Evolutionary conservation across 495 filamentous ascomycete genomes (phyloP).

Genomic region (Podospora appendiculata): DNA sequence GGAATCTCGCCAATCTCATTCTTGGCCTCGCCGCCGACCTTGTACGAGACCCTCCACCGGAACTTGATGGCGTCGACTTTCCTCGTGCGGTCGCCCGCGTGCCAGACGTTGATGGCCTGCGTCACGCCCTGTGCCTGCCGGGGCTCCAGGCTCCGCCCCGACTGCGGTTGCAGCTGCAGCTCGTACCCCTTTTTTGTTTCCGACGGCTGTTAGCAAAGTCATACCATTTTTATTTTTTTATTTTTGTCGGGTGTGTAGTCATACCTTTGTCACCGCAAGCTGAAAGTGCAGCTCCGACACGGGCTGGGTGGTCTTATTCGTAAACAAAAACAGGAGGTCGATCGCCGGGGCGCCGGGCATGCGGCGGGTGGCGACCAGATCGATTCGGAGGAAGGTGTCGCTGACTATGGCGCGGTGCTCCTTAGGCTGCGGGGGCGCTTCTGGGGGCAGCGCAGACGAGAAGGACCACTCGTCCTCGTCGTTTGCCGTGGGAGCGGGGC

Average conservation of each 20-base stretch:
- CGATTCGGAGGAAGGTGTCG: constrained; percentile 43
- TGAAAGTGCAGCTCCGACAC: constrained; percentile 83
- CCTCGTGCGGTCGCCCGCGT: constrained; percentile 53
- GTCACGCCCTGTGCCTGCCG: constrained; percentile 70
- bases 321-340: constrained; percentile 62
- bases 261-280: constrained; percentile 86
- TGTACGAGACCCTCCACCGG: constrained; percentile 80
- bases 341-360: constrained; percentile 46
- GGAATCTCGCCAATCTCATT: constrained; percentile 85
- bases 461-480: constrained; percentile 93
- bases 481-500: constrained; percentile 31
- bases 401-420: constrained; percentile 41
- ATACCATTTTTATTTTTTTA: background rate
- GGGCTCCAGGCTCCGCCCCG: constrained; percentile 63
- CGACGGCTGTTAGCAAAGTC: constrained; percentile 1
- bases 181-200: constrained; percentile 60
- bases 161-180: constrained; percentile 76
- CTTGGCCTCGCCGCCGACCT: constrained; percentile 49
- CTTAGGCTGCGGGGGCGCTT: constrained; percentile 31
- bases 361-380: constrained; percentile 38
- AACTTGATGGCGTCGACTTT: constrained; percentile 76
- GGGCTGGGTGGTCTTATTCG: constrained; percentile 62
- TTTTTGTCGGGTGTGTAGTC: background rate
- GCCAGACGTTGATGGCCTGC: constrained; percentile 70
- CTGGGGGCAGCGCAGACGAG: constrained; percentile 73